Base-by-base conservation (phyloP, 2,329 filamentous ascomycete genomes). In the Sclerotinia minor region DNA sequence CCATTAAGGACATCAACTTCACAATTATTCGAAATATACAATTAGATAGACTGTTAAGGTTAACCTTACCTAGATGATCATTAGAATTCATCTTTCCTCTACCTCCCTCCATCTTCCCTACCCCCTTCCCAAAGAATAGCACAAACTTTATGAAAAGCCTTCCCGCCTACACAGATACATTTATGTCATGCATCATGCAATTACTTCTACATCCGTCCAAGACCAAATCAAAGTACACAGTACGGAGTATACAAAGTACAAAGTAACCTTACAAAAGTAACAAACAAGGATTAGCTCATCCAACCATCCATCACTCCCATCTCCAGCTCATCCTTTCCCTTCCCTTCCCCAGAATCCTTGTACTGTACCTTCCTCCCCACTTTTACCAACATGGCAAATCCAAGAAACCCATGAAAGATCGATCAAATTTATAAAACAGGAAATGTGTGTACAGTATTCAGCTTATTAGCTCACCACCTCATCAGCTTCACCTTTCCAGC, bases 341-440 rank as follows among this genome's bases (percentile, higher is more conserved):
- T 21, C 52, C 26, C 21, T 53, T 54, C 52, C 52, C 52, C 29
- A 35, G 19, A 54, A n/a, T 54, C 26, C 26, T 53, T 17, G 19
- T 35, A 9, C 35, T 8, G 35, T 53, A 3, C 50, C 26, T 21
- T 21, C 26, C 2, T 13, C 50, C 17, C 26, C 52, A 54, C 52
- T 19, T 21, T 32, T 32, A 4, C 2, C 17, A 21, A 5, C 52
- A 54, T 54, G 52, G 52, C 52, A 54, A 54, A 54, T 54, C 52
- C 29, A 54, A 54, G 26, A 32, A 32, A 32, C 52, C 29, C 52
- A 54, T 54, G 35, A 26, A n/a, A 35, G 52, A 54, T 54, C 52
- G 52, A 41, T 41, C 38, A 41, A 41, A 41, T 13, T 41, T 41
- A 15, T 8, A 5, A 41, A 41, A 41, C 38, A 41, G 38, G 38